Percentiles rank a stretch among this genome's conserved stretches.
Conservation (phyloP, 768 basidiomycete species). For the Lactifluus rugatus region DNA sequence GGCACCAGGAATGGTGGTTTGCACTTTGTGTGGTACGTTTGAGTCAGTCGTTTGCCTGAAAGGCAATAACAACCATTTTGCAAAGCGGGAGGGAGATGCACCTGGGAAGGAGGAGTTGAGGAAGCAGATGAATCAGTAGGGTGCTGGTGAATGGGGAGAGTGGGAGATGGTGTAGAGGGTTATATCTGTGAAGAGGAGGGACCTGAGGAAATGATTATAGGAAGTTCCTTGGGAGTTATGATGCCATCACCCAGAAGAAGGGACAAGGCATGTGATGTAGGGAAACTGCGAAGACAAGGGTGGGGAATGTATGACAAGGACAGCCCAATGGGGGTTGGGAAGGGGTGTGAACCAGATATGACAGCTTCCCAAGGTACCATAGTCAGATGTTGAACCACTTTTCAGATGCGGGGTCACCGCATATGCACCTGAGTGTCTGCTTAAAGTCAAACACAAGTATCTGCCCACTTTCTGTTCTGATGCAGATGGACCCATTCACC, state of each 20-base stretch:
- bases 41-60: constrained; percentile 16
- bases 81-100: constrained; percentile 3
- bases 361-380: constrained; percentile 14
- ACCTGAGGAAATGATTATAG: background rate
- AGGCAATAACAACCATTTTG: constrained; percentile 12
- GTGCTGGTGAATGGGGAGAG: constrained; percentile 1
- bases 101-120: constrained; percentile 2
- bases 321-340: constrained; percentile 59
- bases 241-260: constrained; percentile 16
- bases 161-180: background rate
- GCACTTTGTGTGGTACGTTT: background rate
- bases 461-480: no score
- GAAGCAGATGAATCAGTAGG: constrained; percentile 5
- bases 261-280: constrained; percentile 8
- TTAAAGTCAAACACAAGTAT: no score
- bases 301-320: constrained; percentile 27
- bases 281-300: constrained; percentile 20
- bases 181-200: background rate
- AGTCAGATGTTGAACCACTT: background rate
- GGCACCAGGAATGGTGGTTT: background rate
- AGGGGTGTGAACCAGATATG: constrained; percentile 79
- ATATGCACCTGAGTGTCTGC: no score
- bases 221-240: background rate
- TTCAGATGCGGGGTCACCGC: no score
- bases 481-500: no score